Base-by-base conservation (phyloP, 345 rosid species). In the Salix brachista region DNA sequence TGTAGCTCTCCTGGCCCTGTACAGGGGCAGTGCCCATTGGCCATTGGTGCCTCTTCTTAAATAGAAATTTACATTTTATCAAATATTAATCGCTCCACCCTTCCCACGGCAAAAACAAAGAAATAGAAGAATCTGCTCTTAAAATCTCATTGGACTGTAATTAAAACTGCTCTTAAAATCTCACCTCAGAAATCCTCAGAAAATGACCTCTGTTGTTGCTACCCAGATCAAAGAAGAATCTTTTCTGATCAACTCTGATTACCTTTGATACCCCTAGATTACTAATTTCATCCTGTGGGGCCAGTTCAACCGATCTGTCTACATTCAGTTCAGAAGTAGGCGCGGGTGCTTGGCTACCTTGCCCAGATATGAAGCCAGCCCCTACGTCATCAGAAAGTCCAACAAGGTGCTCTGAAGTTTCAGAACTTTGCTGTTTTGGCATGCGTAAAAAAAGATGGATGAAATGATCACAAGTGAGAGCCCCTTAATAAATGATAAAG, bases 351-450 rank as follows among this genome's bases (percentile, higher is more conserved):
- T 95, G 99, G 71, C 83, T 89, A 70, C 92, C 87, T 72, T 93
- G 94, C 48, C 99, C 99, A 81, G 99, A 86, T 83, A 96, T 96
- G 84, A 96, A 96, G 74, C 99, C 99, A 78, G 98, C 99, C 77
- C 98, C 99, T 5, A 96, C 99, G 82, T 96, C 99, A 86, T 96
- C 96, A 11, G 99, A 95, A 72, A 95, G 97, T 73, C 97, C 99
- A 82, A 86, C 94, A 65, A 91, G 72, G 70, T 78, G 91, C 84
- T 91, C 97, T 72, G 92, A 83, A 83, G 84, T 78, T 84, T 91
- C 98, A 65, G 91, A 86, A 79, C 80, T 81, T 85, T 89, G 90
- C 98, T 90, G 93, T 75, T 81, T 80, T 28, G 58, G 34, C 75
- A 67, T 16, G 70, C 65, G 70, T 62, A 58, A 25, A 67, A 73